Conservation (phyloP, 768 basidiomycete species). For the Kwoniella europaea region DNA sequence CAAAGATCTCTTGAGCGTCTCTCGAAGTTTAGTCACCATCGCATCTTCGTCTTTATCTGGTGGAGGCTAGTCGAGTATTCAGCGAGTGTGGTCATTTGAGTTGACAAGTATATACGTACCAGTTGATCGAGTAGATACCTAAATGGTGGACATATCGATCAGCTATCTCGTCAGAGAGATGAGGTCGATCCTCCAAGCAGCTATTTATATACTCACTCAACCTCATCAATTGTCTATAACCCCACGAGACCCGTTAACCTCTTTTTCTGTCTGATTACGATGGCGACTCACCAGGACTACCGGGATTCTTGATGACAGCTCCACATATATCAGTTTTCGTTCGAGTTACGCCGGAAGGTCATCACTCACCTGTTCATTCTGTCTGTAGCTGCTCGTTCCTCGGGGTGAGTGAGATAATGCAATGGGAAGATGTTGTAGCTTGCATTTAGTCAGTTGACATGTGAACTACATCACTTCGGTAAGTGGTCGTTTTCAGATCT, state of each 20-base stretch:
- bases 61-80: constrained; percentile 30
- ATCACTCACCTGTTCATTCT: constrained; percentile 9
- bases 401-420: neutral
- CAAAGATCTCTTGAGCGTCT: constrained; percentile 35
- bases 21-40: constrained; percentile 42
- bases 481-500: constrained; percentile 3
- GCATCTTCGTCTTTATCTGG: constrained; percentile 45
- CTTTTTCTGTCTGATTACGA: neutral
- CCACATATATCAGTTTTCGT: neutral
- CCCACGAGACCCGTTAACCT: neutral
- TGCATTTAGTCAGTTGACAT: neutral
- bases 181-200: too few species aligned
- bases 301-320: constrained; percentile 30
- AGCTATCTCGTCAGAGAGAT: too few species aligned
- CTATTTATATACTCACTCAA: constrained; percentile 29
- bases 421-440: neutral
- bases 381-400: neutral
- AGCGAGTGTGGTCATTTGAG: neutral
- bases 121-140: constrained; percentile 51
- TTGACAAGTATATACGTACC: constrained; percentile 12
- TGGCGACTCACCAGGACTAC: constrained; percentile 36
- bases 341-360: neutral
- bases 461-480: too few species aligned
- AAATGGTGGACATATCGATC: too few species aligned
- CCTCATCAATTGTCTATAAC: constrained; percentile 47